Conservation (phyloP, 345 rosid genomes). For the Combretum micranthum region DNA sequence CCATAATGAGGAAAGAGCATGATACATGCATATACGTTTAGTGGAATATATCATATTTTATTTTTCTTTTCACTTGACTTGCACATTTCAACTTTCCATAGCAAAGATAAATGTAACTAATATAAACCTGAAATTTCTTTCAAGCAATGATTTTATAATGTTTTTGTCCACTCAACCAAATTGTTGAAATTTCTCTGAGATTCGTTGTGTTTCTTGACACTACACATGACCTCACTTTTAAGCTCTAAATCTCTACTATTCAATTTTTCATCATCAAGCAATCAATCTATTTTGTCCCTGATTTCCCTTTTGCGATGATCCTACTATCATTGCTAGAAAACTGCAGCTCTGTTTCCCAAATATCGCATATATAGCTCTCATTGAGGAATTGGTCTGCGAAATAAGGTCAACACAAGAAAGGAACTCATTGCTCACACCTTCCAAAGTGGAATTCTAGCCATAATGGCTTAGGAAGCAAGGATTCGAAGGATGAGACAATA, state of each 20-base stretch:
- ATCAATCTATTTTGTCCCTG: slow-evolving; percentile 5
- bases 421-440: slow-evolving; percentile 31
- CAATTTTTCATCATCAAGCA: slow-evolving; percentile 5
- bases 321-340: slow-evolving; percentile 14
- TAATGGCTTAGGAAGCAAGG: slow-evolving; percentile 29
- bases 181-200: too few species aligned
- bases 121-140: too few species aligned
- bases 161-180: too few species aligned
- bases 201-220: slow-evolving; percentile 4
- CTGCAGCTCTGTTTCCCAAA: slow-evolving; percentile 19
- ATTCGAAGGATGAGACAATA: slow-evolving; percentile 13
- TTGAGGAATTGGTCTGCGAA: slow-evolving; percentile 29
- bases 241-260: slow-evolving; percentile 4
- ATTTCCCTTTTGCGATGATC: slow-evolving; percentile 23
- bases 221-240: neutral
- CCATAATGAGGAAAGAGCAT: too few species aligned
- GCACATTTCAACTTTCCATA: too few species aligned
- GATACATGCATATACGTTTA: too few species aligned
- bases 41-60: too few species aligned
- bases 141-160: too few species aligned
- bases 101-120: too few species aligned
- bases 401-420: slow-evolving; percentile 27
- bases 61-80: too few species aligned
- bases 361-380: too few species aligned
- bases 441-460: slow-evolving; percentile 29